Evolutionary conservation across 2,329 filamentous ascomycete genomes (phyloP).

Genomic region (Ophiostoma fasciatum): DNA sequence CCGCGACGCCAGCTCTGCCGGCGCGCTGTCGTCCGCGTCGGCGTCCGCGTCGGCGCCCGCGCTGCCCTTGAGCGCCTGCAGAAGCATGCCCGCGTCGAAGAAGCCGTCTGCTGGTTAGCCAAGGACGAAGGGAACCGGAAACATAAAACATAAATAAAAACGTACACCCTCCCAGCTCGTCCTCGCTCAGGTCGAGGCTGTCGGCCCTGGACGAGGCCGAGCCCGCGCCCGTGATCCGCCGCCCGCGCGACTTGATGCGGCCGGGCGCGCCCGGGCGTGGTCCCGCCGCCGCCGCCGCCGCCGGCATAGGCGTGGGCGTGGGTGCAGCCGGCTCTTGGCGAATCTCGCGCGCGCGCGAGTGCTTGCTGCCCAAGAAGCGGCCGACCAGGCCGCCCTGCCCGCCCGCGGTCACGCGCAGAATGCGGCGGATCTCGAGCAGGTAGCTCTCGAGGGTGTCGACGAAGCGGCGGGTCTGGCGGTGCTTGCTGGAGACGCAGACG

Average conservation of each 20-base stretch:
- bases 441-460: conserved; percentile 84
- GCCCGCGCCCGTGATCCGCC: conserved; percentile 47
- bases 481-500: conserved; percentile 86
- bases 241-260: conserved; percentile 55
- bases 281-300: too few relatives aligned
- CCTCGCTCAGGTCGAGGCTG: conserved; percentile 59
- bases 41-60: conserved; percentile 37
- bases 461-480: conserved; percentile 81
- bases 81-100: conserved; percentile 91
- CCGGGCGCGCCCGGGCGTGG: conserved; percentile 20
- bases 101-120: conserved; percentile 58
- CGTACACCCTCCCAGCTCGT: conserved; percentile 88
- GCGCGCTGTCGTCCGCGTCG: conserved; percentile 35
- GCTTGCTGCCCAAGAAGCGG: too few relatives aligned
- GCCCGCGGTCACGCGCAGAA: conserved; percentile 54
- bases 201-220: conserved; percentile 51
- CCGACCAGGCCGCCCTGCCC: conserved; percentile 22
- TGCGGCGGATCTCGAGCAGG: conserved; percentile 74
- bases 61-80: conserved; percentile 73
- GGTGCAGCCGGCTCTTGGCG: too few relatives aligned
- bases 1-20: conserved; percentile 43
- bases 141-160: conserved; percentile 21
- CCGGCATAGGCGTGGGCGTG: too few relatives aligned
- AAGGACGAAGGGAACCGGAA: neutral
- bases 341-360: conserved; percentile 37